These are phyloP conservation scores for Canavalia ensiformis DNA, from an alignment of 306 rosid genomes.

Conservation along the genomic window DNA sequence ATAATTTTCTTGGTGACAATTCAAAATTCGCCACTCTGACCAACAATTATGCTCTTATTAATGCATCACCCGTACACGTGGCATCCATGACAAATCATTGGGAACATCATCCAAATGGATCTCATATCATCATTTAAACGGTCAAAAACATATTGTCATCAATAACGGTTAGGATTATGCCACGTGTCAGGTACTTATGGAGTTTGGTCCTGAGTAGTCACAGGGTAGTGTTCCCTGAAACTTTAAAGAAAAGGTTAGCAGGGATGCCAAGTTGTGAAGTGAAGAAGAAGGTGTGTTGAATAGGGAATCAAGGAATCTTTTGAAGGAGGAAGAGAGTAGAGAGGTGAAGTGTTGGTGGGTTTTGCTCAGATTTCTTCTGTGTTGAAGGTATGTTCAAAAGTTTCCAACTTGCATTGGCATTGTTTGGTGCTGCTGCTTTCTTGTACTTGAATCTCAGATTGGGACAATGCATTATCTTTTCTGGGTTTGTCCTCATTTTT, in stretches of 20 bases:
- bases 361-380: slow-evolving; percentile 63
- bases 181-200: slow-evolving; percentile 46
- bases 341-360: slow-evolving; percentile 55
- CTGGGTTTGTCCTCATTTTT: slow-evolving; percentile 45
- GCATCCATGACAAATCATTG: slow-evolving; percentile 56
- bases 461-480: slow-evolving; percentile 50
- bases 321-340: slow-evolving; percentile 38
- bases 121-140: slow-evolving; percentile 38
- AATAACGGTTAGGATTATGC: neutral
- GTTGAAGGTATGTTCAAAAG: slow-evolving; percentile 57
- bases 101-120: slow-evolving; percentile 61
- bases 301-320: slow-evolving; percentile 68
- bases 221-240: slow-evolving; percentile 26
- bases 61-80: slow-evolving; percentile 71
- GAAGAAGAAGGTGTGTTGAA: slow-evolving; percentile 47
- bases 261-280: slow-evolving; percentile 41
- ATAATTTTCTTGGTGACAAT: slow-evolving; percentile 25
- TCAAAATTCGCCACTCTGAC: slow-evolving; percentile 57
- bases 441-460: slow-evolving; percentile 67
- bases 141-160: no score
- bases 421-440: slow-evolving; percentile 32
- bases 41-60: slow-evolving; percentile 63
- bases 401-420: slow-evolving; percentile 49
- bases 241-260: slow-evolving; percentile 51
- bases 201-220: neutral